Conservation (phyloP, 768 basidiomycete species). For the Coprinellus micaceus region DNA sequence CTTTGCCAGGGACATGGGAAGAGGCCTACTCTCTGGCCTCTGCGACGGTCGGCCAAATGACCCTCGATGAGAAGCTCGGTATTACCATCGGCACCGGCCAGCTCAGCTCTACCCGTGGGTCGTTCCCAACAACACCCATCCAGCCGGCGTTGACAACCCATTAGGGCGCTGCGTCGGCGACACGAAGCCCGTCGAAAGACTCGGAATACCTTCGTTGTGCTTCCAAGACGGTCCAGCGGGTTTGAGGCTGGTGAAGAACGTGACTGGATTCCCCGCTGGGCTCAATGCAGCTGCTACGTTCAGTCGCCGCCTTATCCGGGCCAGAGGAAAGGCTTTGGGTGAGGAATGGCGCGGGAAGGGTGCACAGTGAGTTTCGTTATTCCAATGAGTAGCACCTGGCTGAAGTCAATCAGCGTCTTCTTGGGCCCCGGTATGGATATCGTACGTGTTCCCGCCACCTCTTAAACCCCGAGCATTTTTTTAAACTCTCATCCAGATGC, state of each 20-base stretch:
- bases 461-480: background rate
- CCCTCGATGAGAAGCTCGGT: conserved; percentile 43
- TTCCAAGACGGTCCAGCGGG: conserved; percentile 50
- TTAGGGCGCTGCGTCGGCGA: conserved; percentile 48
- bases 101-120: conserved; percentile 33
- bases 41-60: conserved; percentile 34
- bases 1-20: conserved; percentile 41
- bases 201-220: conserved; percentile 44
- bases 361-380: conserved; percentile 43
- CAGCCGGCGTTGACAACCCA: background rate
- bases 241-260: conserved; percentile 37
- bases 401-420: conserved; percentile 30
- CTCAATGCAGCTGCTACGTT: conserved; percentile 52
- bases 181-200: conserved; percentile 36
- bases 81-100: conserved; percentile 45
- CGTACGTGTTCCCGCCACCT: conserved; percentile 26
- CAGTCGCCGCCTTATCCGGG: conserved; percentile 60
- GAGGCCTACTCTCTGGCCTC: conserved; percentile 39
- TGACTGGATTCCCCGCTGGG: conserved; percentile 55
- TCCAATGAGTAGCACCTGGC: too few relatives aligned
- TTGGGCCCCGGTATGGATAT: conserved; percentile 57
- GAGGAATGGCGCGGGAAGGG: conserved; percentile 71
- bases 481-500: conserved; percentile 32
- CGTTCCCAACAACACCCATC: background rate
- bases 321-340: conserved; percentile 59